Conservation (phyloP, 2,329 filamentous ascomycete genomes). For the Botrytis tulipae region DNA sequence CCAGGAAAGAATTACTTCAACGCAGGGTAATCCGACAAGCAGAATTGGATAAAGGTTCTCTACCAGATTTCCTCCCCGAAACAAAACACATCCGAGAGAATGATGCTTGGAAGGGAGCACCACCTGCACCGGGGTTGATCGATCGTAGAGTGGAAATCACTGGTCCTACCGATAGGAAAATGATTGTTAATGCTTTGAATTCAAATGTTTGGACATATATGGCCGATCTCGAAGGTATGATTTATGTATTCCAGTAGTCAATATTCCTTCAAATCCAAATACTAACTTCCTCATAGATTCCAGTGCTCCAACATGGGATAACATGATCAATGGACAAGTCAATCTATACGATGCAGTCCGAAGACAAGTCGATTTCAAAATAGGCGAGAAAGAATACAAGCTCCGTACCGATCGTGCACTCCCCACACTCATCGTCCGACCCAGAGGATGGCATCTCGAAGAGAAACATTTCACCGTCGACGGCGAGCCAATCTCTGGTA, state of each 20-base stretch:
- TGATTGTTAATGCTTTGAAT: slow-evolving; percentile 97
- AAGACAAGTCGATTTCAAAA: slow-evolving; percentile 92
- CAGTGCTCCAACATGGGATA: slow-evolving; percentile 94
- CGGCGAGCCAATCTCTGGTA: slow-evolving; percentile 88
- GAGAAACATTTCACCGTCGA: slow-evolving; percentile 98
- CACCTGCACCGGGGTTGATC: slow-evolving; percentile 85
- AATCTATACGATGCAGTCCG: slow-evolving; percentile 97
- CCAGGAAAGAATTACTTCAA: slow-evolving; percentile 84
- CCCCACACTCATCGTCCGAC: slow-evolving; percentile 90
- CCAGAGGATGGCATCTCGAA: slow-evolving; percentile 95
- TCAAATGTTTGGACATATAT: slow-evolving; percentile 98
- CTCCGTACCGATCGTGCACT: slow-evolving; percentile 84
- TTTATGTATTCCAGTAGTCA: slow-evolving; percentile 29
- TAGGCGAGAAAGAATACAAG: slow-evolving; percentile 94
- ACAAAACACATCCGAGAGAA: slow-evolving; percentile 94
- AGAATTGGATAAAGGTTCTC: slow-evolving; percentile 83
- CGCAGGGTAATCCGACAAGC: slow-evolving; percentile 82
- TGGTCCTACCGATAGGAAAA: slow-evolving; percentile 95
- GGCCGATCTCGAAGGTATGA: slow-evolving; percentile 92
- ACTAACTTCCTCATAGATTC: slow-evolving; percentile 63
- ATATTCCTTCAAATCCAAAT: not conserved
- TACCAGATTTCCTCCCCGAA: slow-evolving; percentile 94
- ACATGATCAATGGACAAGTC: slow-evolving; percentile 98
- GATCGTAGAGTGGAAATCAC: slow-evolving; percentile 97
- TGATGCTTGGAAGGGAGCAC: slow-evolving; percentile 87